Base-by-base conservation (phyloP, 2,329 filamentous ascomycete genomes). In the Cadophora malorum region DNA sequence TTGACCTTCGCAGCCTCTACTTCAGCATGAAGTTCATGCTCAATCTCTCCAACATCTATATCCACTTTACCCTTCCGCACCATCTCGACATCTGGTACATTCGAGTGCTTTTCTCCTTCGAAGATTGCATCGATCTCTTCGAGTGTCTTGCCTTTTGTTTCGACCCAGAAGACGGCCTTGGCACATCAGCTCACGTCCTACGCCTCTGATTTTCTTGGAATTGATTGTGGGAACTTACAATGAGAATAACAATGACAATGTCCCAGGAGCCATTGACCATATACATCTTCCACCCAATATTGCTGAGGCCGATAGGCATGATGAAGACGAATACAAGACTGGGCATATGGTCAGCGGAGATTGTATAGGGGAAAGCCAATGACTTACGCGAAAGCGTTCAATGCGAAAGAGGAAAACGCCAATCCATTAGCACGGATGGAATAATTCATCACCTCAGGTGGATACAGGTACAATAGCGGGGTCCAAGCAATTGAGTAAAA, bases 251-350 rank as follows among this genome's bases (percentile, higher is more conserved):
- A 16, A 67, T 67, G 2, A 73, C 23, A 9, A 69, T 66, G 62
- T 73, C 70, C 70, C 67, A 71, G 5, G 63, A 60, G 25, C 58
- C 68, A 55, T 84, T 84, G 64, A 84, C 77, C 72, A 85, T 82
- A 68, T 81, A 84, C 77, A 80, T 81, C 68, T 80, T 81, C 80
- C 80, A 83, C 3, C 80, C 81, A 35, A 83, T 82, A 53, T 80
- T 80, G 1, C 72, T 71, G 0, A 83, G 73, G 0, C 79, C 80
- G 63, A 82, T 81, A 0, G 81, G 81, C 75, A 56, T 53, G 31
- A 47, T 64, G 62, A 45, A 61, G 3, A 61, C 58, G 41, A 61
- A 61, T 16, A 61, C 23, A 55, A n/a, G n/a, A n/a, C n/a, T n/a
- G n/a, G n/a, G n/a, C 8, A 16, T 41, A 9, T 3, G 8, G 38